Conservation (phyloP, 192 early-diverging fungal species). For the Backusella parvicylindrica region DNA sequence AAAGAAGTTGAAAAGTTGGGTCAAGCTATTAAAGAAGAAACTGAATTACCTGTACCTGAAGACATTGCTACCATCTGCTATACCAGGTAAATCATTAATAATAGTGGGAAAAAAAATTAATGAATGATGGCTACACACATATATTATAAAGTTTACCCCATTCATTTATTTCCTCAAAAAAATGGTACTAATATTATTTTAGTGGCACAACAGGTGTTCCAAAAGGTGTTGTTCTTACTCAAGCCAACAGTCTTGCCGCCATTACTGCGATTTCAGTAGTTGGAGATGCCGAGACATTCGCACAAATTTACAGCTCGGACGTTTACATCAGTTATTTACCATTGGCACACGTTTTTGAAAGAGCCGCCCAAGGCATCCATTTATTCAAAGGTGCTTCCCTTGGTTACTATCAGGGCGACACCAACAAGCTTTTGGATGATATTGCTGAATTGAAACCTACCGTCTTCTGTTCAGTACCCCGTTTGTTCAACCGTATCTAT, state of each 20-base stretch:
- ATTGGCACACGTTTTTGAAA: slow-evolving; percentile 87
- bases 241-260: slow-evolving; percentile 67
- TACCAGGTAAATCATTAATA: slow-evolving; percentile 45
- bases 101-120: background rate
- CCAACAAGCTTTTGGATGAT: slow-evolving; percentile 74
- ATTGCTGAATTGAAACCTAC: slow-evolving; percentile 78
- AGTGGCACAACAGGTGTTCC: slow-evolving; percentile 77
- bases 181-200: background rate
- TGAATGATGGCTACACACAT: background rate
- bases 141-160: background rate
- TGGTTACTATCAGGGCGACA: slow-evolving; percentile 66
- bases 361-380: slow-evolving; percentile 48
- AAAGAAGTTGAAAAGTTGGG: slow-evolving; percentile 64
- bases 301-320: slow-evolving; percentile 36
- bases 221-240: slow-evolving; percentile 84
- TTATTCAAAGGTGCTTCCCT: slow-evolving; percentile 62
- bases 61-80: slow-evolving; percentile 86
- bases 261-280: slow-evolving; percentile 22
- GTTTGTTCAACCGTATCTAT: slow-evolving; percentile 89
- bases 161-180: background rate
- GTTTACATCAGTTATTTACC: slow-evolving; percentile 85
- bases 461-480: slow-evolving; percentile 84
- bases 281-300: slow-evolving; percentile 25
- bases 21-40: slow-evolving; percentile 28
- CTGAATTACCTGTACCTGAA: slow-evolving; percentile 54